phyloP scores from a whole-genome alignment of 2,329 filamentous ascomycete species.

The Aureobasidium sp. region DNA sequence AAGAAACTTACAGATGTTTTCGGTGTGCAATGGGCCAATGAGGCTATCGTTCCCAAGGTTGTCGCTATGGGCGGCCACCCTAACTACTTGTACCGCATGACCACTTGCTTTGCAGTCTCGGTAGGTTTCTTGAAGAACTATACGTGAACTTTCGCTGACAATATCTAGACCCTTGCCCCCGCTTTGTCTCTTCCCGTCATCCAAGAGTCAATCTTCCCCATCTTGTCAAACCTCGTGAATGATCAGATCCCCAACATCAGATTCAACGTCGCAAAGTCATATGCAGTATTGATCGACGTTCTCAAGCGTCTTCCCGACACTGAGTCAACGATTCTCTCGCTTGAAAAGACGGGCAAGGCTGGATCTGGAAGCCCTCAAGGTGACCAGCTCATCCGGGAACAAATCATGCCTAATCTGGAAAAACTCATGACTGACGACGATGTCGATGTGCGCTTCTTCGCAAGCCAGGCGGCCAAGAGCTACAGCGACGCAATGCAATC shows the following conservation, averaged over 20 bases:
- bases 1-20: slow-evolving; percentile 99
- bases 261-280: slow-evolving; percentile 99
- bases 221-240: slow-evolving; percentile 86
- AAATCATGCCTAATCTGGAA: slow-evolving; percentile 81
- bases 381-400: slow-evolving; percentile 33
- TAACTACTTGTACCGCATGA: slow-evolving; percentile 99
- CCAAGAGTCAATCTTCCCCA: slow-evolving; percentile 85
- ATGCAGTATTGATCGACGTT: slow-evolving; percentile 81
- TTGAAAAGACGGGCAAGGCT: slow-evolving; percentile 68
- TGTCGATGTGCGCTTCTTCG: slow-evolving; percentile 97
- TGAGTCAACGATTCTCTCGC: slow-evolving; percentile 67
- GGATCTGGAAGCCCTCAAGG: slow-evolving; percentile 35
- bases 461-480: slow-evolving; percentile 70
- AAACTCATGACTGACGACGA: slow-evolving; percentile 97
- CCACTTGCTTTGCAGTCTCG: slow-evolving; percentile 97
- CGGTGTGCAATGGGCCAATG: slow-evolving; percentile 93
- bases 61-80: slow-evolving; percentile 97
- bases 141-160: background rate
- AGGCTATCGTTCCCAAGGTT: slow-evolving; percentile 96
- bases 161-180: slow-evolving; percentile 72
- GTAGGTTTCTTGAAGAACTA: slow-evolving; percentile 51
- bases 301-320: slow-evolving; percentile 83
- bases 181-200: slow-evolving; percentile 93
- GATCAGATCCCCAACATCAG: slow-evolving; percentile 98
- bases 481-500: slow-evolving; percentile 35